Evolutionary conservation across 257 asterid genomes (phyloP).

Genomic region (Solanum commersonii): DNA sequence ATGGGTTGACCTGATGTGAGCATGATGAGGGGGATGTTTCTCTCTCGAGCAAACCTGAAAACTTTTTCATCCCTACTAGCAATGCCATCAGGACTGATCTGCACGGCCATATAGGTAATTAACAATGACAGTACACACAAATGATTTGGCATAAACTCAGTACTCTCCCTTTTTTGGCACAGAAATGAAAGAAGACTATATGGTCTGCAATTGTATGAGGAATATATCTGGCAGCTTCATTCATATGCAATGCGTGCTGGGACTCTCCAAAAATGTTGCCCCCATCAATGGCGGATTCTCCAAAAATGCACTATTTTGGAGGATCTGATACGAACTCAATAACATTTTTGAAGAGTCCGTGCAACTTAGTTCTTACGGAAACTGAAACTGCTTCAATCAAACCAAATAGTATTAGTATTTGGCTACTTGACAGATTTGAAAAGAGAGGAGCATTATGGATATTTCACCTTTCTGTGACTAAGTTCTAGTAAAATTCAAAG

Average conservation of each 20-base stretch:
- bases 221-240: not conserved
- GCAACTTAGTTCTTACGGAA: not conserved
- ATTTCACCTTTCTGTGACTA: not conserved
- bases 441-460: not conserved
- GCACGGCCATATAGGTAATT: constrained; percentile 2
- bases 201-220: not conserved
- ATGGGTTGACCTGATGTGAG: constrained; percentile 70
- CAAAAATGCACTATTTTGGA: not conserved
- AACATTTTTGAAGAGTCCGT: not conserved
- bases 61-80: constrained; percentile 75
- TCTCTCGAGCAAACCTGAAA: constrained; percentile 63
- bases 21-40: constrained; percentile 69
- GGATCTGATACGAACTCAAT: not conserved
- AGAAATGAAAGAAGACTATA: not conserved
- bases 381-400: not conserved
- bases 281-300: not conserved
- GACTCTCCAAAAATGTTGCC: not conserved
- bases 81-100: constrained; percentile 89
- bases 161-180: not conserved
- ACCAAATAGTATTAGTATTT: not conserved
- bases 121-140: not conserved
- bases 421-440: not conserved
- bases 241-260: not conserved
- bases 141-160: not conserved
- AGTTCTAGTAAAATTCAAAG: not conserved